Conservation (phyloP, 768 basidiomycete species). For the Astraeus odoratus region DNA sequence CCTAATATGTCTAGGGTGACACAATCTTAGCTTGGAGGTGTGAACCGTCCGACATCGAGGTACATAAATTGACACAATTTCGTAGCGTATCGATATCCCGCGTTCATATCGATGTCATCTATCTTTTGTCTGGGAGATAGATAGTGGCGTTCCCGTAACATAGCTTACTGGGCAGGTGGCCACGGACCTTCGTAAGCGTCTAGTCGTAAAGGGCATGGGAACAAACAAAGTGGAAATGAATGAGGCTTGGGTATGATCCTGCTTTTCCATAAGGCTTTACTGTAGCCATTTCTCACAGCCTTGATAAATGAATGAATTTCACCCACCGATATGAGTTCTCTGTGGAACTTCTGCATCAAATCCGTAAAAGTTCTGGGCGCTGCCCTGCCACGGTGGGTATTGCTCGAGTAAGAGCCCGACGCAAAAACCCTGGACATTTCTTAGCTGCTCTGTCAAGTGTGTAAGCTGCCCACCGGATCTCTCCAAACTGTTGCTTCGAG, state of each 20-base stretch:
- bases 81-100: slow-evolving; percentile 17
- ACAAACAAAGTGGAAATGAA: background rate
- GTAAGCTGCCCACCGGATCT: too few species aligned
- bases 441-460: too few species aligned
- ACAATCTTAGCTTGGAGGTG: slow-evolving; percentile 1
- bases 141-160: background rate
- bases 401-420: background rate
- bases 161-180: background rate
- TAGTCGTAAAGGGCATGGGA: background rate
- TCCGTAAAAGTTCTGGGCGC: background rate
- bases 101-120: slow-evolving; percentile 21
- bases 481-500: too few species aligned
- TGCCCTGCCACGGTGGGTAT: background rate
- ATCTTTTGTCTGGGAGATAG: background rate
- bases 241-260: background rate
- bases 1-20: slow-evolving; percentile 13
- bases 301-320: background rate
- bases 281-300: background rate
- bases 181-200: background rate
- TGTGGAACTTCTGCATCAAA: background rate
- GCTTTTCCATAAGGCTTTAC: background rate
- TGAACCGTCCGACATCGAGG: slow-evolving; percentile 8
- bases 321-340: background rate
- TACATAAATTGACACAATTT: slow-evolving; percentile 4
- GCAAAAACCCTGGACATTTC: background rate